Conservation (phyloP, 768 basidiomycete genomes). For the Hydnomerulius pinastri region DNA sequence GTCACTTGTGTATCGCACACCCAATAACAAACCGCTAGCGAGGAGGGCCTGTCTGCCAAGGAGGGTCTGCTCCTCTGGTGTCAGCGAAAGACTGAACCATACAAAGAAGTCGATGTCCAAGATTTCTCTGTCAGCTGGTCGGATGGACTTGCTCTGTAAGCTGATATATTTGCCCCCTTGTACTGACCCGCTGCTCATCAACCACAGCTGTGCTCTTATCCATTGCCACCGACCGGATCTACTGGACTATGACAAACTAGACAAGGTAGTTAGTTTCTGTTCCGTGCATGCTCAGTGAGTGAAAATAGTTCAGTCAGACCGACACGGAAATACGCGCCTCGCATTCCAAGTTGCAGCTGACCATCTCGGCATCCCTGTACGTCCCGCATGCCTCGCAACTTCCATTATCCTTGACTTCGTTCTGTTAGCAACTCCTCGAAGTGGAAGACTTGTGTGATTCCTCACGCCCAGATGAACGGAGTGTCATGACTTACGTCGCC, state of each 20-base stretch:
- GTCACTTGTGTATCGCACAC: background rate
- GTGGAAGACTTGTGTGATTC: conserved; percentile 93
- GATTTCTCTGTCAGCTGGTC: conserved; percentile 94
- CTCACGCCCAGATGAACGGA: conserved; percentile 88
- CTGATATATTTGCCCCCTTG: conserved; percentile 4
- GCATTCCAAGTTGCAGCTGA: conserved; percentile 90
- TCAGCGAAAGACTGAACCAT: conserved; percentile 91
- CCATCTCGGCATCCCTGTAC: conserved; percentile 86
- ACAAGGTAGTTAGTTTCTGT: conserved; percentile 59
- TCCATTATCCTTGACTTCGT: conserved; percentile 2
- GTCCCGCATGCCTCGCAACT: conserved; percentile 27
- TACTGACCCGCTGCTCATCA: conserved; percentile 8
- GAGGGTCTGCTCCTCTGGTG: conserved; percentile 98
- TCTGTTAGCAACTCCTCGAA: conserved; percentile 83
- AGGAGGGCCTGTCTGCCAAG: conserved; percentile 98
- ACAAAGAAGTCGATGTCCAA: conserved; percentile 89
- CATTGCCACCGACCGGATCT: conserved; percentile 97
- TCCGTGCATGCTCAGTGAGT: background rate
- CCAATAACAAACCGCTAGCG: conserved; percentile 49
- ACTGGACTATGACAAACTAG: conserved; percentile 81
- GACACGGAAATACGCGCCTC: conserved; percentile 79
- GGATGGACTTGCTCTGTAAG: conserved; percentile 93
- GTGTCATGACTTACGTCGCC: conserved; percentile 98
- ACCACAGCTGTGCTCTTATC: conserved; percentile 89
- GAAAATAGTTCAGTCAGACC: conserved; percentile 55